These are phyloP conservation scores for Flaveria brownii DNA, from an alignment of 129 eudicot genomes.

Conservation along the genomic window DNA sequence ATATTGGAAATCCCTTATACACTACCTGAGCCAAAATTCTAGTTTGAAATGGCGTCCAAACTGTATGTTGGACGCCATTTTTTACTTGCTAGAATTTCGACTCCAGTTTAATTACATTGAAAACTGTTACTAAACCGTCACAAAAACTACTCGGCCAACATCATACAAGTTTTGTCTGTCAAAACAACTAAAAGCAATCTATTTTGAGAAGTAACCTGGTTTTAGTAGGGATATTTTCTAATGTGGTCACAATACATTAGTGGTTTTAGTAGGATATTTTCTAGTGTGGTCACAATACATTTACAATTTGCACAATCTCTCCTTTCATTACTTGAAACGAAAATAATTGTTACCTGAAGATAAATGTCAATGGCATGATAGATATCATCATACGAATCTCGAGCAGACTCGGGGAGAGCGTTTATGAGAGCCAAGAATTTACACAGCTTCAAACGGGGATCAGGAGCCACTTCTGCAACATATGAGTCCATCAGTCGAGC, in stretches of 20 bases:
- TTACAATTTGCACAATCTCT: background rate
- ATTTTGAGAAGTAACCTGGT: background rate
- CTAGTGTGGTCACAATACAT: too few species aligned
- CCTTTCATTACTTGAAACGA: background rate
- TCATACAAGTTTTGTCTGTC: too few species aligned
- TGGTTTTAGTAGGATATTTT: background rate
- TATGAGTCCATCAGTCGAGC: constrained; percentile 59
- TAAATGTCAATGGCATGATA: constrained; percentile 67
- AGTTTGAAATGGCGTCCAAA: background rate
- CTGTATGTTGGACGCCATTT: background rate
- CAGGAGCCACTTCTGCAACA: constrained; percentile 87
- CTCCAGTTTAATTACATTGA: background rate
- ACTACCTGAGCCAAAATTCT: background rate
- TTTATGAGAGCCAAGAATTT: constrained; percentile 59
- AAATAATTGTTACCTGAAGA: constrained; percentile 53
- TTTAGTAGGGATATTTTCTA: background rate
- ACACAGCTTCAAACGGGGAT: constrained; percentile 62
- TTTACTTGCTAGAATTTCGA: background rate
- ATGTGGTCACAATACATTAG: too few species aligned
- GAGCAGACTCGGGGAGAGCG: constrained; percentile 67
- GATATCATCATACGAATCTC: constrained; percentile 60
- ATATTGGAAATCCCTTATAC: too few species aligned
- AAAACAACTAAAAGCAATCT: background rate
- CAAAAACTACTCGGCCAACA: background rate
- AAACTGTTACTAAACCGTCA: background rate